phyloP scores from a whole-genome alignment of 2,329 filamentous ascomycete genomes.

The Elsinoe perseae region DNA sequence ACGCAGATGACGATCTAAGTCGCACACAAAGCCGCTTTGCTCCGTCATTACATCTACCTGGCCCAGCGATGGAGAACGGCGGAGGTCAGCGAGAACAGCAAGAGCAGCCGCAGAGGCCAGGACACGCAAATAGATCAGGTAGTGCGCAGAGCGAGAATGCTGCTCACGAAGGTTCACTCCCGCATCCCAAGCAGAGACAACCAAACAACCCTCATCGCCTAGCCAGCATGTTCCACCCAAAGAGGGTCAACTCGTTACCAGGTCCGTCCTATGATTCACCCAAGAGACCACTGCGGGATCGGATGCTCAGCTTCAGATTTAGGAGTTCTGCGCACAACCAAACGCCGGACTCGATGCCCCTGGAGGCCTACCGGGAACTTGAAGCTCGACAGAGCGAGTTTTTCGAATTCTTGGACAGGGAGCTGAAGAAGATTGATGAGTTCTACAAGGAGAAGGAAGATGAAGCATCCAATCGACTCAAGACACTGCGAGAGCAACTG shows the following conservation, averaged over 20 bases:
- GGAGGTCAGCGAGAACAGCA: conserved; percentile 23
- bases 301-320: conserved; percentile 38
- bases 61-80: conserved; percentile 46
- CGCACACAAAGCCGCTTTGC: conserved; percentile 25
- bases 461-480: conserved; percentile 67
- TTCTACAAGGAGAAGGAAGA: conserved; percentile 88
- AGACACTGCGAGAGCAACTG: conserved; percentile 69
- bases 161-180: background rate
- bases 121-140: background rate
- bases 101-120: background rate
- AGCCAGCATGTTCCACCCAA: conserved; percentile 29
- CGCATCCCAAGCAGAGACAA: conserved; percentile 2
- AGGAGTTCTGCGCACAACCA: conserved; percentile 34
- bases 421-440: conserved; percentile 82
- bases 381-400: conserved; percentile 75
- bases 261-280: conserved; percentile 20
- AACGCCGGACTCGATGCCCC: conserved; percentile 42
- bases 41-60: conserved; percentile 52
- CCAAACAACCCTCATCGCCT: background rate
- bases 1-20: conserved; percentile 17
- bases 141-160: background rate
- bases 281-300: conserved; percentile 32
- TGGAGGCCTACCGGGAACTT: conserved; percentile 55
- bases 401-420: conserved; percentile 71
- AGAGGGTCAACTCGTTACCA: conserved; percentile 36